Base-by-base conservation (phyloP, 129 eudicot species). In the Lactuca sativa region DNA sequence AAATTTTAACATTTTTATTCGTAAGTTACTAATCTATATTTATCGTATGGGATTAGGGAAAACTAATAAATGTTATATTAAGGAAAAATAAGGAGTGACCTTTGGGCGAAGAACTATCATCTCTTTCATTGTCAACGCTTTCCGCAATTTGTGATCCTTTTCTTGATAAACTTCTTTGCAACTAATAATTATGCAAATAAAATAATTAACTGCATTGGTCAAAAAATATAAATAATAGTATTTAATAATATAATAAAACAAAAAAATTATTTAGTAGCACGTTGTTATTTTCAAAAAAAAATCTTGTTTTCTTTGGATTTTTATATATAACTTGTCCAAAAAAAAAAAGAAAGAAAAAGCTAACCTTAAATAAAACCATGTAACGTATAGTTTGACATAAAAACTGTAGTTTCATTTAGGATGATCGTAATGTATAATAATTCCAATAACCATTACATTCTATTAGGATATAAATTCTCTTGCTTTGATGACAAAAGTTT, bases 41-140 rank as follows among this genome's bases (percentile, higher is more conserved):
- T 53, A 4, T 53, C 14, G 15, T n/a, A 53, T 15, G 18, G 0
- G 2, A 14, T 5, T 4, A 13, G 2, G 53, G 32, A 25, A 53
- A 21, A n/a, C 3, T 44, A 44, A 14, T 7, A 37, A 48, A 7
- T 10, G 16, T 18, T 18, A 18, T 14, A 2, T 14, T 59, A 53
- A 31, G 36, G n/a, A 36, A 54, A 18, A 34, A 70, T 53, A 37
- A 56, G 13, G 5, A 53, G 55, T 47, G 21, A 89, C 96, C 92
- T 84, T 76, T 79, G 17, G 84, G 86, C 36, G 92, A 86, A 33
- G 77, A 73, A 32, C 69, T 59, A 16, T 80, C 73, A 36, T 81
- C 80, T 40, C 60, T 77, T 40, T 81, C 88, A 31, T 77, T 72
- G 60, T 49, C 84, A 53, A 38, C 70, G 65, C 61, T n/a, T 73